Conservation (phyloP, 805 yeast genomes). For the Saturnispora serradocipensis region DNA sequence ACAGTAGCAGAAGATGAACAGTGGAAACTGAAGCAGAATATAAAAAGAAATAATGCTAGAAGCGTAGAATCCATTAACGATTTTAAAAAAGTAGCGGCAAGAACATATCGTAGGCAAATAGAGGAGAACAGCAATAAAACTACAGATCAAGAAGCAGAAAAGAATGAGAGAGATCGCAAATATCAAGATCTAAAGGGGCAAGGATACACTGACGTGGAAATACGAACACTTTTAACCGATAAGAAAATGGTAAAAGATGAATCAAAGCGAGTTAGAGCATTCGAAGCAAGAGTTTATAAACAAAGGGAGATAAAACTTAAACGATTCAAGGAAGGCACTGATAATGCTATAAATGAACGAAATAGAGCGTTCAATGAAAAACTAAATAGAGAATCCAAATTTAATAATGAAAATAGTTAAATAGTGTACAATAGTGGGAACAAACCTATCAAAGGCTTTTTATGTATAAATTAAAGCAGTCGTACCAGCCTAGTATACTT, state of each 20-base stretch:
- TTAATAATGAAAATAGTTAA: not conserved
- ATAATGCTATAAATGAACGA: slow-evolving; percentile 52
- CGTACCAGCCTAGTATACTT: not conserved
- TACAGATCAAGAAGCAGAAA: slow-evolving; percentile 21
- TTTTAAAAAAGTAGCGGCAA: slow-evolving; percentile 47
- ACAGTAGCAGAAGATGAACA: slow-evolving; percentile 56
- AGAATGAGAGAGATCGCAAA: slow-evolving; percentile 28
- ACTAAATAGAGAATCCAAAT: slow-evolving; percentile 35
- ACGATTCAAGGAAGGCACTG: slow-evolving; percentile 27
- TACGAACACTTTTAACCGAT: slow-evolving; percentile 28
- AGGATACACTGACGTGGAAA: slow-evolving; percentile 20
- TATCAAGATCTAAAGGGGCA: slow-evolving; percentile 15
- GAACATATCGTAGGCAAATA: slow-evolving; percentile 48
- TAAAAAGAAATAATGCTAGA: slow-evolving; percentile 26
- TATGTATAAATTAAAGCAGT: not conserved
- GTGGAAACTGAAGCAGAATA: slow-evolving; percentile 31
- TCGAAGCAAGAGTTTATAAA: slow-evolving; percentile 29
- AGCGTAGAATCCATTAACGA: slow-evolving; percentile 30
- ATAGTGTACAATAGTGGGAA: not conserved
- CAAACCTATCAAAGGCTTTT: not conserved
- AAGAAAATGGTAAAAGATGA: slow-evolving; percentile 26
- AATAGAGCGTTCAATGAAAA: slow-evolving; percentile 69
- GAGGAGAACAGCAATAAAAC: slow-evolving; percentile 17
- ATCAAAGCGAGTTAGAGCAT: slow-evolving; percentile 27
- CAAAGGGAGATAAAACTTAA: slow-evolving; percentile 26